Conservation (phyloP, 768 basidiomycete genomes). For the Pleurotus tuber-regium region DNA sequence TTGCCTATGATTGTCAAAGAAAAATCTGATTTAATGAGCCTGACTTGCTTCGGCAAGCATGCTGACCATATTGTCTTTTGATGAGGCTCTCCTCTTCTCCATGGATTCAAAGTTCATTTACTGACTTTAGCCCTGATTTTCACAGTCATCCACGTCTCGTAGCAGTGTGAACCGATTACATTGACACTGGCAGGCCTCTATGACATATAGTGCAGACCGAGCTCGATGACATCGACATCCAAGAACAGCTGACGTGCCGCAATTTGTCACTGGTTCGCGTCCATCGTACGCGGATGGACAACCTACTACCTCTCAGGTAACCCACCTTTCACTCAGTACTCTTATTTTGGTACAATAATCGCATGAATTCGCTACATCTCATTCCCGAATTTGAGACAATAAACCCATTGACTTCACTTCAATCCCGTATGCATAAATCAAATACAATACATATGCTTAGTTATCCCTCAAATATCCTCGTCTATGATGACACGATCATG, state of each 20-base stretch:
- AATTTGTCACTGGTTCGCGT: not conserved
- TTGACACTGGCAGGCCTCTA: not conserved
- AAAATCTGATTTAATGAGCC: slow-evolving; percentile 12
- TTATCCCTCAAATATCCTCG: not conserved
- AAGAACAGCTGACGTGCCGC: too few relatives aligned
- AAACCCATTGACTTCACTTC: not conserved
- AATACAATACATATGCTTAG: not conserved
- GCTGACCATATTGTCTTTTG: slow-evolving; percentile 5
- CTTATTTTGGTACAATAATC: not conserved
- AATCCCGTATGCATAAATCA: not conserved
- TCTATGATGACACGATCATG: not conserved
- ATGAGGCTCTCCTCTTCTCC: slow-evolving; percentile 2
- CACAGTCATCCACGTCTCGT: not conserved
- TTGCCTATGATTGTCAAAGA: slow-evolving; percentile 1
- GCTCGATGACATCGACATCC: not conserved
- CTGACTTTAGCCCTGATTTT: not conserved
- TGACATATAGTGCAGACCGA: not conserved
- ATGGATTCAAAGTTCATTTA: not conserved
- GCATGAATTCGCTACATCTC: not conserved
- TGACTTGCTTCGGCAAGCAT: slow-evolving; percentile 6
- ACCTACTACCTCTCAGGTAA: not conserved
- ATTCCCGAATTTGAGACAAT: too few relatives aligned
- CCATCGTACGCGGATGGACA: not conserved
- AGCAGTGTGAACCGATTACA: not conserved
- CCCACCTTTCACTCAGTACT: not conserved